Percentiles rank a stretch among this genome's conserved stretches.
These are phyloP conservation scores for Glarea lozoyensis DNA, from an alignment of 495 filamentous ascomycete genomes.

Conservation along the genomic window DNA sequence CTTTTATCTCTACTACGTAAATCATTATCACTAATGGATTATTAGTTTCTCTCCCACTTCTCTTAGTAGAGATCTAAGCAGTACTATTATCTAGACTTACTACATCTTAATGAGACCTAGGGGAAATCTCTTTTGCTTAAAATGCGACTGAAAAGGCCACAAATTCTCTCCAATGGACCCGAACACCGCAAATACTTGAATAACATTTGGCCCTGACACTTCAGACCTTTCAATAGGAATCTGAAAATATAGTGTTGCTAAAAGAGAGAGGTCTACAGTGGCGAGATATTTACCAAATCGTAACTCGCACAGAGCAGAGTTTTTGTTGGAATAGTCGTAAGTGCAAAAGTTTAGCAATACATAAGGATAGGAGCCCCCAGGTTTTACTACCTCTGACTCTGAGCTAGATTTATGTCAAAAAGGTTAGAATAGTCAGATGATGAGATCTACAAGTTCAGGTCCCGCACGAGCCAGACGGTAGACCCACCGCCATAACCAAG, in stretches of 20 bases:
- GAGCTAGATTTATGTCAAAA: slow-evolving; percentile 11
- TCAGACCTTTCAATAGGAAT: slow-evolving; percentile 29
- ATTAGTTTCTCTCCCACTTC: too few relatives aligned
- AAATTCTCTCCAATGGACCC: slow-evolving; percentile 34
- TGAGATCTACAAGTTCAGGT: slow-evolving; percentile 19
- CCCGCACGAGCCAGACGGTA: slow-evolving; percentile 34
- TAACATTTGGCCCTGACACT: slow-evolving; percentile 26
- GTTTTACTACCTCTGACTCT: slow-evolving; percentile 26
- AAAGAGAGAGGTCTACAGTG: slow-evolving; percentile 24
- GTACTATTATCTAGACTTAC: too few relatives aligned
- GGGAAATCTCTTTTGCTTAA: slow-evolving; percentile 19
- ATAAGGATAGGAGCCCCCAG: slow-evolving; percentile 25
- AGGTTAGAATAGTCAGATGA: slow-evolving; percentile 17
- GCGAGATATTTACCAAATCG: slow-evolving; percentile 29
- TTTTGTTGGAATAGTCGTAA: slow-evolving; percentile 19
- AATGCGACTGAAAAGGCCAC: slow-evolving; percentile 28
- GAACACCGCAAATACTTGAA: slow-evolving; percentile 34
- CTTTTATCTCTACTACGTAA: too few relatives aligned
- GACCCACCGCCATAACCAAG: slow-evolving; percentile 33
- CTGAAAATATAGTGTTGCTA: slow-evolving; percentile 23
- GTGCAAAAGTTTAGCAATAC: slow-evolving; percentile 26
- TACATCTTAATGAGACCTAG: slow-evolving; percentile 31
- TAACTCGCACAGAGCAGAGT: slow-evolving; percentile 28
- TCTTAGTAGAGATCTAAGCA: too few relatives aligned
- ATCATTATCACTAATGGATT: too few relatives aligned